Evolutionary conservation across 257 asterid genomes (phyloP), one percentile per base, ranked within the genome.

Genomic region (Rauvolfia tetraphylla): DNA sequence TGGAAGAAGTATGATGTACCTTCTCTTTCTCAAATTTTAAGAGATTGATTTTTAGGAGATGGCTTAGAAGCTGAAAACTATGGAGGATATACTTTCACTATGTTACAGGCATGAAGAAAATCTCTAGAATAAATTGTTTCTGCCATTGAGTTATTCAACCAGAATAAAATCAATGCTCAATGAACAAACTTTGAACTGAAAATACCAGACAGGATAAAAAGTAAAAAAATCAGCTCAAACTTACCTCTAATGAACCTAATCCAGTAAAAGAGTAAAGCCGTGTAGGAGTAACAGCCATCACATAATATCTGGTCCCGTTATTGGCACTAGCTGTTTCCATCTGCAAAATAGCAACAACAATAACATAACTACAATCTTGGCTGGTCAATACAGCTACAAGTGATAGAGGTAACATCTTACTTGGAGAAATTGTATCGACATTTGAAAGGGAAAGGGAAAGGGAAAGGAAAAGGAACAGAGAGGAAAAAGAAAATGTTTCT

Each of bases 261-360:
- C 99, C 99, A 27, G 98, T 92, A 86, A 90, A 95, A 69, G 99
- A 91, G 86, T 95, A 95, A 80, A 95, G 97, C 65, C 99, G 85
- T 42, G 97, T 95, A 65, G 99, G 98, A 79, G 99, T 95, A 80
- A 95, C 99, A 59, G 97, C 99, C 99, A 95, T 95, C 86, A 92
- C 93, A 62, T 91, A 92, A 82, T 88, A 92, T 84, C 94, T 86
- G 73, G 84, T 89, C 81, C 94, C 98, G 80, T 81, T 85, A 73
- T 74, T 83, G 78, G 78, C 84, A 81, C 72, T 76, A 42, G 96
- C 83, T 79, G 94, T 95, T 90, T 95, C 98, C 98, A 95, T 92
- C 99, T 95, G 87, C 84, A 85, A 77, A 80, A 62, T 59, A 36
- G 51, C 49, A 69, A 53, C 27, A 61, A 61, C 4, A 31, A 12